Evolutionary conservation across 495 filamentous ascomycete species (phyloP).

Genomic region (Penicillium samsonianum): DNA sequence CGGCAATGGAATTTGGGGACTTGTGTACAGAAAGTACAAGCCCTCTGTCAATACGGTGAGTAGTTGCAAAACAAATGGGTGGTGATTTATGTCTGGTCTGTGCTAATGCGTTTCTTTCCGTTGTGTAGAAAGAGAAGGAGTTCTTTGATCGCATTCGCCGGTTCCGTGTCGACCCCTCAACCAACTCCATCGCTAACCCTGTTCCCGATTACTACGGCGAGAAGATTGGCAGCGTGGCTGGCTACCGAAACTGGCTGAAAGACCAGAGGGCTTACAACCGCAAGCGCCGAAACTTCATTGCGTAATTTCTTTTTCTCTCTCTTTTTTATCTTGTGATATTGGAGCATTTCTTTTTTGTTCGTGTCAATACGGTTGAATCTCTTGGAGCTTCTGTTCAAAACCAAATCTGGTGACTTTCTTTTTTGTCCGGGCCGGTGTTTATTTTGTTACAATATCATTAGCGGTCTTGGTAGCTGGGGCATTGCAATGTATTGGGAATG

Average conservation of each 20-base stretch:
- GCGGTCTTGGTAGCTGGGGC: constrained; percentile 27
- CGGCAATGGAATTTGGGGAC: constrained; percentile 73
- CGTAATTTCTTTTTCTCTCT: constrained; percentile 20
- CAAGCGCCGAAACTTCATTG: constrained; percentile 71
- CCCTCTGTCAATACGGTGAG: constrained; percentile 66
- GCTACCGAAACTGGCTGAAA: constrained; percentile 92
- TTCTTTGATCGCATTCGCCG: constrained; percentile 87
- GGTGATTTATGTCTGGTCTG: neutral
- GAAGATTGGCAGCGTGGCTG: constrained; percentile 90
- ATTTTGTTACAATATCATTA: constrained; percentile 33
- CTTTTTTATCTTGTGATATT: constrained; percentile 1
- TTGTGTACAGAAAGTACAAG: constrained; percentile 64
- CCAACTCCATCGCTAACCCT: constrained; percentile 66
- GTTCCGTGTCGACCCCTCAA: constrained; percentile 83
- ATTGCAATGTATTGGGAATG: constrained; percentile 30
- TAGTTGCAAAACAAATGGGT: constrained; percentile 13
- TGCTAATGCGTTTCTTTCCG: constrained; percentile 8
- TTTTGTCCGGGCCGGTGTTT: constrained; percentile 28
- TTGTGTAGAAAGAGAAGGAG: constrained; percentile 78
- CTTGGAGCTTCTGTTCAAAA: constrained; percentile 8
- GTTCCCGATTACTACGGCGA: constrained; percentile 78
- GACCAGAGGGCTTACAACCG: constrained; percentile 96
- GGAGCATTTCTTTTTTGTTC: constrained; percentile 19
- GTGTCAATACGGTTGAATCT: constrained; percentile 25
- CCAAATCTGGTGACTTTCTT: constrained; percentile 22